Conservation (phyloP, 768 basidiomycete species). For the Mycena sanguinolenta region DNA sequence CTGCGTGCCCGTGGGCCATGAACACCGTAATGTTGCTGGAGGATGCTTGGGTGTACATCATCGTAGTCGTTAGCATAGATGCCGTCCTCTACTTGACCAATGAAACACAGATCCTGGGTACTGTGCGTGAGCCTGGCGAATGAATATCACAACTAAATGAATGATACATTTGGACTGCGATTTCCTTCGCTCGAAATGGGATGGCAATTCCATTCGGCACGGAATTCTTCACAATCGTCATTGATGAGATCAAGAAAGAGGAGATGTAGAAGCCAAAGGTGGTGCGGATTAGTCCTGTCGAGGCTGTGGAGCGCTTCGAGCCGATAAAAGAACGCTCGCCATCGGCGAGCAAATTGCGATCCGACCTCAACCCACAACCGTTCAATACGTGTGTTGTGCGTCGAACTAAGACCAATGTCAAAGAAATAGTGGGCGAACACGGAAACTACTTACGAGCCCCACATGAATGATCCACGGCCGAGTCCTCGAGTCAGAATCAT, state of each 20-base stretch:
- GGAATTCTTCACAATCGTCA: no score
- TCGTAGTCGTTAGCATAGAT: slow-evolving; percentile 22
- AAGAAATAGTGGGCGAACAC: no score
- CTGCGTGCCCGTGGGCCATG: slow-evolving; percentile 2
- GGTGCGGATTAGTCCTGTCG: background rate
- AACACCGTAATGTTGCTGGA: slow-evolving; percentile 19
- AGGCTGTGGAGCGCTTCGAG: background rate
- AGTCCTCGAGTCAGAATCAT: slow-evolving; percentile 43
- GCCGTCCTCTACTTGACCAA: slow-evolving; percentile 16
- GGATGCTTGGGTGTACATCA: slow-evolving; percentile 8
- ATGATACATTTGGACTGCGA: slow-evolving; percentile 16
- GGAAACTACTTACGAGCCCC: slow-evolving; percentile 29
- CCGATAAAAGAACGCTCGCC: slow-evolving; percentile 9
- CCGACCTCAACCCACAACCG: slow-evolving; percentile 25
- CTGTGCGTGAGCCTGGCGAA: background rate
- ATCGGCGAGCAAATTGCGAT: slow-evolving; percentile 12
- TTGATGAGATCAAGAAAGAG: background rate
- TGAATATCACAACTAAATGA: background rate
- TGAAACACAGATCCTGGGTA: slow-evolving; percentile 16
- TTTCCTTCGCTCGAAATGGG: slow-evolving; percentile 38
- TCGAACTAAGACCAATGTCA: slow-evolving; percentile 32
- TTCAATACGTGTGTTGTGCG: slow-evolving; percentile 16
- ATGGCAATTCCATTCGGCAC: background rate
- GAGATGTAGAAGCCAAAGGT: slow-evolving; percentile 18
- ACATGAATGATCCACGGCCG: slow-evolving; percentile 26